Conservation (phyloP, 176 grass and related monocot genomes). For the Cocos nucifera region DNA sequence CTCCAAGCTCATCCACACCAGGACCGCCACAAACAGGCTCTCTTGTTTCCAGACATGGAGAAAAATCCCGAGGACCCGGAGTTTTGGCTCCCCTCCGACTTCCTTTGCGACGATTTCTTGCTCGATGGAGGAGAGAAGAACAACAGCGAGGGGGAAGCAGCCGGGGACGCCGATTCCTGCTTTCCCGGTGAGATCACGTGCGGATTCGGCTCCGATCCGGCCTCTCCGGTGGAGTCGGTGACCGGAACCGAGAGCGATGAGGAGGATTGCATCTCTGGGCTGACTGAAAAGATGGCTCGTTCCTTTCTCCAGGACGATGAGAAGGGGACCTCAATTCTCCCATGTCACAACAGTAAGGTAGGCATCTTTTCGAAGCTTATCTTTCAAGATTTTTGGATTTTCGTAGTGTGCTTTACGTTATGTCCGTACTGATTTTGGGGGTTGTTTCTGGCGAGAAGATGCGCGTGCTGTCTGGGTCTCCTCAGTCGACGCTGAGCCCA, state of each 20-base stretch:
- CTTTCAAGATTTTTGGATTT: no score
- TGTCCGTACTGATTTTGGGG: neutral
- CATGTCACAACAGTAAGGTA: neutral
- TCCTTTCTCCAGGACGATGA: neutral
- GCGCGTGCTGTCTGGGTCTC: neutral
- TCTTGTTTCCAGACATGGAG: neutral
- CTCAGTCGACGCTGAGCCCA: neutral
- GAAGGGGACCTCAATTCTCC: neutral
- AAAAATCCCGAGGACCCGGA: neutral
- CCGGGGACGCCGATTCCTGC: neutral
- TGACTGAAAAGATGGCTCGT: neutral
- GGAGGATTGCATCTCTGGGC: neutral
- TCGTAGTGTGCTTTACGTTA: no score
- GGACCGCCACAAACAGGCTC: no score
- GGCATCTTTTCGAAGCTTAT: neutral
- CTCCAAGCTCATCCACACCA: no score
- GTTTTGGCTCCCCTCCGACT: neutral
- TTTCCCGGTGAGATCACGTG: neutral
- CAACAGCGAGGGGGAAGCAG: neutral
- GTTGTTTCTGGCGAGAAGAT: neutral
- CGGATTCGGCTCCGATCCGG: neutral
- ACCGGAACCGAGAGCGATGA: neutral
- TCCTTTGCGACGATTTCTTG: neutral
- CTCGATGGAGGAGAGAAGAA: neutral
- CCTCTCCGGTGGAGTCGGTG: neutral